Conservation (phyloP, 768 basidiomycete species). For the Suillus bovinus region DNA sequence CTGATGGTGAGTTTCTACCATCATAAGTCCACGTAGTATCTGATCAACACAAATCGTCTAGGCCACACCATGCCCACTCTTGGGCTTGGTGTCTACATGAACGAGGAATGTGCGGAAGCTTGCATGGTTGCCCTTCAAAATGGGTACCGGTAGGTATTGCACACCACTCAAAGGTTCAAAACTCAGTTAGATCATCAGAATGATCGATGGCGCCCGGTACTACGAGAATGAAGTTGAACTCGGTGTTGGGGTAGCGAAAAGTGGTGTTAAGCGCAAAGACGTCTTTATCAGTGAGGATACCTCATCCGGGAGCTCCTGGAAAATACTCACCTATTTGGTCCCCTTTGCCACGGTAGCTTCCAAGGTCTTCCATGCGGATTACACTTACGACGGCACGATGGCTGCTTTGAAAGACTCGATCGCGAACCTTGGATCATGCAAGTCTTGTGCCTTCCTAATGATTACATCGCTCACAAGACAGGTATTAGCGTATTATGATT, state of each 20-base stretch:
- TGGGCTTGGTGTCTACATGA: conserved; percentile 17
- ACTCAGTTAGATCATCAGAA: conserved; percentile 11
- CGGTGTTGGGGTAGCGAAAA: conserved; percentile 51
- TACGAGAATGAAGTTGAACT: conserved; percentile 62
- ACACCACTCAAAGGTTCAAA: background rate
- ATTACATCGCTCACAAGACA: background rate
- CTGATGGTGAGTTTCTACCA: conserved; percentile 1
- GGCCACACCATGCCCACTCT: conserved; percentile 18
- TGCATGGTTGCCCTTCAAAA: conserved; percentile 14
- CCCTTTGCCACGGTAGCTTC: background rate
- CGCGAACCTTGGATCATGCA: conserved; percentile 50
- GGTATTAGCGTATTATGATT: conserved; percentile 53
- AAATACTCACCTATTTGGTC: background rate
- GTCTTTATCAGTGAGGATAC: conserved; percentile 58
- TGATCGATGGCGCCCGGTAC: conserved; percentile 59
- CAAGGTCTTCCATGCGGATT: conserved; percentile 8
- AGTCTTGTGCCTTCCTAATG: conserved; percentile 16
- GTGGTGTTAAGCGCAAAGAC: conserved; percentile 48
- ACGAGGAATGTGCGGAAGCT: conserved; percentile 12
- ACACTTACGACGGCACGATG: conserved; percentile 49
- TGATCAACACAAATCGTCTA: background rate
- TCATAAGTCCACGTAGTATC: too few relatives aligned
- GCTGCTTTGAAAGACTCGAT: conserved; percentile 58
- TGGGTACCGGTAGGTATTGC: conserved; percentile 11
- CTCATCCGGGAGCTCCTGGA: too few relatives aligned